Evolutionary conservation across 441 rosid genomes (phyloP), one percentile per base, ranked within the genome.

Genomic region (Populus hybrid): DNA sequence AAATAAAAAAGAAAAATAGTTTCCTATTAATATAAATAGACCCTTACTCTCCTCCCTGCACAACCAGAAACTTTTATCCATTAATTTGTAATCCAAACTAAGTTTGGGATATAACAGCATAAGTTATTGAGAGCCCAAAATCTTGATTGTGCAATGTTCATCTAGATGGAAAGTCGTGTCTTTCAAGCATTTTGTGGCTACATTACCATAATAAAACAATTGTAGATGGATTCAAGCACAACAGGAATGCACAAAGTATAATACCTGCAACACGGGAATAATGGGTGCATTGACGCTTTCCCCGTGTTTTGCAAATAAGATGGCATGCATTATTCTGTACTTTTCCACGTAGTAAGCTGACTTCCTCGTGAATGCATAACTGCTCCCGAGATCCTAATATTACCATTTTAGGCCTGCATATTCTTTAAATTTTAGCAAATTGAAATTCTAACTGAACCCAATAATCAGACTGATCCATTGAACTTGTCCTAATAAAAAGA

Each of bases 301-400:
- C 84, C 68, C 86, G 82, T 88, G 83, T 94, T 86, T 81, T 91
- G 84, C 95, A 90, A 75, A 88, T 86, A 84, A 61, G 85, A 56
- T 83, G 94, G 78, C 98, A 96, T 65, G 98, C 97, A 82, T 93
- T 89, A 68, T 89, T 92, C 73, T 94, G 98, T 68, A 97, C 94
- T 84, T 89, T 96, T 82, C 98, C 98, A 73, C 83, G 93, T 65
- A 94, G 91, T 80, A 90, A 87, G 72, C 95, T 91, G 29, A 96
- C 97, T 83, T 96, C 87, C 35, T 90, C 92, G 82, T 94, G 94
- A 80, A 93, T 92, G 80, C 99, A 96, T 69, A 94, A 82, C 77
- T 94, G 98, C 88, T 96, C 97, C 77, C 98, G 90, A n/a, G 98
- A 96, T 76, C 99, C 98, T 71, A 96, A 85, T 70, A 96, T 84